Evolutionary conservation across 176 grass and related monocot genomes (phyloP).

Genomic region (Cenchrus americanus): DNA sequence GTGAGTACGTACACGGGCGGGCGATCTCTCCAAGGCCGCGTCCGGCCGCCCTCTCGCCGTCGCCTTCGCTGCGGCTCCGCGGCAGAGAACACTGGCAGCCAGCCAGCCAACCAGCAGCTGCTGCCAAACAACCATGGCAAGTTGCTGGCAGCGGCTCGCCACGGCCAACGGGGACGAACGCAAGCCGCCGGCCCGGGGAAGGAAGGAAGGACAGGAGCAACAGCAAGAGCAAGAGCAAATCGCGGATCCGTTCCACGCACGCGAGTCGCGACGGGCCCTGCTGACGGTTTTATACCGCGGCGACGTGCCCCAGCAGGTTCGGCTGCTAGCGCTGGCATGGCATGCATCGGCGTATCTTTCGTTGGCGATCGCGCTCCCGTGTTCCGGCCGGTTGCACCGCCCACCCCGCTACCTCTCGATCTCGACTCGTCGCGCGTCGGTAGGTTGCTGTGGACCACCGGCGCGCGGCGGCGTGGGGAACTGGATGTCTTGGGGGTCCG

Average conservation of each 20-base stretch:
- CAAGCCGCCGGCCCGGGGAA: not conserved
- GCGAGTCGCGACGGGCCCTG: not conserved
- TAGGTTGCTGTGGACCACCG: no score
- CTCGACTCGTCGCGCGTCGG: no score
- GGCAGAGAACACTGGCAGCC: not conserved
- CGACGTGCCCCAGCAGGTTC: not conserved
- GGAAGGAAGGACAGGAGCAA: no score
- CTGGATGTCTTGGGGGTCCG: no score
- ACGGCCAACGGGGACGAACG: not conserved
- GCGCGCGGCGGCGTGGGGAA: no score
- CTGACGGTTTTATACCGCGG: not conserved
- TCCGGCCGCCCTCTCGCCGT: slow-evolving; percentile 9
- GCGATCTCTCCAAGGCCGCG: slow-evolving; percentile 24
- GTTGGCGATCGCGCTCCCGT: not conserved
- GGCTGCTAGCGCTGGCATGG: not conserved
- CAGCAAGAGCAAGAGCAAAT: not conserved
- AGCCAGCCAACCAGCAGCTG: not conserved
- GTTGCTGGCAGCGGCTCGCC: slow-evolving; percentile 20
- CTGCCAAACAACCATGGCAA: slow-evolving; percentile 2
- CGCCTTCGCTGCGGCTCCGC: not conserved
- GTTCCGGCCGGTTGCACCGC: not conserved
- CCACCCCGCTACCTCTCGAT: no score
- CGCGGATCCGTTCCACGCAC: not conserved
- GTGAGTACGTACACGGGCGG: not conserved
- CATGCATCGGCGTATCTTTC: not conserved